Percentiles rank a stretch among this genome's conserved stretches.
phyloP scores from a whole-genome alignment of 495 filamentous ascomycete genomes.

The Neurospora tetrasperma region DNA sequence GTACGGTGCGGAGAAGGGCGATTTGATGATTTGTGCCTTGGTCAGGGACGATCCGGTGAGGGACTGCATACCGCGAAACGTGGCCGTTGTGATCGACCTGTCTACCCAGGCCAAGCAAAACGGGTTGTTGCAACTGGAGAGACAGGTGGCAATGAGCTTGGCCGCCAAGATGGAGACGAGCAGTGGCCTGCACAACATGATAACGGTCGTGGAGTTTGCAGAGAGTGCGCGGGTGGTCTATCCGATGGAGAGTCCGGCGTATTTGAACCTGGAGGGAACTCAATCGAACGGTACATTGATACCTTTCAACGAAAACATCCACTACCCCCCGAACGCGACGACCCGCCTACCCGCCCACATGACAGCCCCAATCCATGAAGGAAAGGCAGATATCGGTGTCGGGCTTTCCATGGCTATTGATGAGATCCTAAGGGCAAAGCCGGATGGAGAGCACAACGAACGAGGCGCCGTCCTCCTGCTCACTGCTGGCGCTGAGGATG shows the following conservation, averaged over 20 bases:
- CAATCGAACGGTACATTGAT: neutral
- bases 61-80: slow-evolving; percentile 7
- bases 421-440: slow-evolving; percentile 10
- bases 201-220: slow-evolving; percentile 10
- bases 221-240: slow-evolving; percentile 5
- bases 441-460: slow-evolving; percentile 11
- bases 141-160: slow-evolving; percentile 2
- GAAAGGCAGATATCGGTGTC: slow-evolving; percentile 4
- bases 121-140: neutral
- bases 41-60: slow-evolving; percentile 18
- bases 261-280: neutral
- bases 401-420: slow-evolving; percentile 13
- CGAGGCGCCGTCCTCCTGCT: slow-evolving; percentile 13
- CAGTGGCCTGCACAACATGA: slow-evolving; percentile 1
- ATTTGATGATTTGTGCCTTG: slow-evolving; percentile 19
- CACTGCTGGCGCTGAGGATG: slow-evolving; percentile 4
- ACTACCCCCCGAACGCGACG: neutral
- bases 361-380: neutral
- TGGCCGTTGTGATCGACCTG: neutral
- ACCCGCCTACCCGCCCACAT: neutral
- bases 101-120: neutral
- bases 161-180: neutral
- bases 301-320: neutral
- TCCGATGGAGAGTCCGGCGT: slow-evolving; percentile 9
- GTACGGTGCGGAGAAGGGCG: slow-evolving; percentile 12